Evolutionary conservation across 257 asterid species (phyloP), one percentile per base, ranked within the genome.

Genomic region (Haberlea rhodopensis): DNA sequence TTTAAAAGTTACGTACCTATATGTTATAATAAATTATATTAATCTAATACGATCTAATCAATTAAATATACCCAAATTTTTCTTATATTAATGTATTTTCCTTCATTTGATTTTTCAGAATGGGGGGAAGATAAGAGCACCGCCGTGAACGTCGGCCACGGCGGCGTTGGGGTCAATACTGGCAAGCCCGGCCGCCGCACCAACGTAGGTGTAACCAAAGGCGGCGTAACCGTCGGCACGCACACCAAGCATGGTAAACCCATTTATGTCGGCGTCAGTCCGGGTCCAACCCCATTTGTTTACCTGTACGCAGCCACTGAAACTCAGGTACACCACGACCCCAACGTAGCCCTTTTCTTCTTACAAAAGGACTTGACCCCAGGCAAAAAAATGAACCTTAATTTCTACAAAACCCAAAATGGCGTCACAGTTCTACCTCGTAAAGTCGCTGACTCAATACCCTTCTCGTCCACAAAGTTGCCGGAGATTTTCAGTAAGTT

Each of bases 1-100:
- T 11, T 37, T 94, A 10, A 85, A 80, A 71, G 40, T 94, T 69
- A 37, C 16, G 46, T 11, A 9, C 2, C 16, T 5, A 6, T 37
- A 37, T 0, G 46, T 87, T 96, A 46, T 96, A 81, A 58, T 95
- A 94, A 77, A 95, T 96, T 94, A 70, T 57, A 80, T 75, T 37
- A n/a, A 10, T 64, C 58, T 51, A n/a, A n/a, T 6, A 40, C 26
- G 9, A 4, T 63, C 6, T 15, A 54, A 10, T 29, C 40, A 10
- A 43, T 23, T 2, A 6, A 6, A 20, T 9, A 2, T 34, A 8
- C 0, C 46, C 21, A 0, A 7, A 15, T 3, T n/a, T 11, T 9
- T 9, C 25, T 51, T 8, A 22, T 24, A 9, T 2, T 11, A 21
- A 3, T 0, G 7, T 20, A 25, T 24, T 13, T 3, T 23, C 5